A percentile compares a stretch with the other conserved stretches of the same genome.
phyloP scores from a whole-genome alignment of 140 eudicot genomes.

The Flaveria floridana region DNA sequence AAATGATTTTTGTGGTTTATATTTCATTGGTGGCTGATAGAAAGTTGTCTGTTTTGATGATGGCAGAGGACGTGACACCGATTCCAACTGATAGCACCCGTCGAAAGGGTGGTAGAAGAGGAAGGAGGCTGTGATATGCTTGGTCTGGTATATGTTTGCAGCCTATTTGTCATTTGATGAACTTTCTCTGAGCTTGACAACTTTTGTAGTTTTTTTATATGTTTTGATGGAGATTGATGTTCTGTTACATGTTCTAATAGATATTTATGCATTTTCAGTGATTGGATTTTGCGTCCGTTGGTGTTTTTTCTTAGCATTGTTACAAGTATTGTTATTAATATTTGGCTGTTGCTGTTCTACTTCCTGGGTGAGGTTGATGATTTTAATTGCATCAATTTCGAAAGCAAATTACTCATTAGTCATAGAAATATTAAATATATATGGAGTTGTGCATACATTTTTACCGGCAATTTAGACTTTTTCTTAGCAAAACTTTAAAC shows the following conservation, averaged over 20 bases:
- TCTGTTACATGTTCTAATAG: background rate
- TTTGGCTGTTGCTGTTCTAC: too few species aligned
- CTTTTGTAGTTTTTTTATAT: background rate
- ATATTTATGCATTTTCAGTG: background rate
- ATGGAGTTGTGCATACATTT: too few species aligned
- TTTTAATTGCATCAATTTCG: too few species aligned
- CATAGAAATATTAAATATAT: too few species aligned
- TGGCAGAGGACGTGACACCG: slow-evolving; percentile 11
- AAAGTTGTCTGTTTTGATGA: background rate
- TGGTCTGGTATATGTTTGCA: slow-evolving; percentile 1
- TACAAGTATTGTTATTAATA: too few species aligned
- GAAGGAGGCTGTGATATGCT: background rate
- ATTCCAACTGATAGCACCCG: slow-evolving; percentile 15
- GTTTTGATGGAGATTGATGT: slow-evolving; percentile 3
- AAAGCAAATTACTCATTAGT: too few species aligned
- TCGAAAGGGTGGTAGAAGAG: slow-evolving; percentile 14
- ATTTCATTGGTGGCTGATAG: too few species aligned
- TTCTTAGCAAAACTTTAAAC: too few species aligned
- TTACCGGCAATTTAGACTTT: too few species aligned
- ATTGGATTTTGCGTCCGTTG: background rate
- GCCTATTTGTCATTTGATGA: background rate
- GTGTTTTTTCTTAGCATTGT: too few species aligned
- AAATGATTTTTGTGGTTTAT: too few species aligned
- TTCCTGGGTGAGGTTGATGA: too few species aligned
- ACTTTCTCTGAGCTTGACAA: background rate